Evolutionary conservation across 1,139 yeast species (phyloP).

Genomic region (Spencermartinsiella ligniputridi): DNA sequence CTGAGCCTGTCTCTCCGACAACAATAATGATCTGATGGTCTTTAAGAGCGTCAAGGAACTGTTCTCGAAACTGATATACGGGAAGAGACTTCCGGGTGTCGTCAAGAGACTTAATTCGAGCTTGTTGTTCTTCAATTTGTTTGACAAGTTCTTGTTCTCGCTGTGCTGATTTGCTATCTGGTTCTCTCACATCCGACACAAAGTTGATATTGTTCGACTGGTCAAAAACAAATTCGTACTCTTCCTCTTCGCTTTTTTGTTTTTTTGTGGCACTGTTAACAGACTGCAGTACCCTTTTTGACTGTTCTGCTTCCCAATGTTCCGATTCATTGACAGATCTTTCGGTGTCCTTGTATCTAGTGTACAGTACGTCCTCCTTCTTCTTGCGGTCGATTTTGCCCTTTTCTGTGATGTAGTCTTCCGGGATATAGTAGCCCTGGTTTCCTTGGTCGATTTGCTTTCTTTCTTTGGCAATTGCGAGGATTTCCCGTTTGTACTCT

Average conservation of each 20-base stretch:
- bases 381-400: conserved; percentile 52
- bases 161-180: conserved; percentile 18
- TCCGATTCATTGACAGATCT: conserved; percentile 37
- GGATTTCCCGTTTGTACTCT: conserved; percentile 46
- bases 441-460: conserved; percentile 30
- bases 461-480: conserved; percentile 41
- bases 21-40: conserved; percentile 74
- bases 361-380: conserved; percentile 41
- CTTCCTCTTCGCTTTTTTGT: conserved; percentile 35
- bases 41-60: conserved; percentile 58
- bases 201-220: conserved; percentile 69
- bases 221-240: conserved; percentile 82
- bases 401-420: conserved; percentile 48
- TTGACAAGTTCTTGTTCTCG: conserved; percentile 32
- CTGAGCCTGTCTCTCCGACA: conserved; percentile 98
- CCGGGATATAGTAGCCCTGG: conserved; percentile 50
- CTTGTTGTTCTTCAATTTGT: conserved; percentile 41
- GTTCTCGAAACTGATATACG: conserved; percentile 59
- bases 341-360: conserved; percentile 32
- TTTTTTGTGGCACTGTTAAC: not conserved
- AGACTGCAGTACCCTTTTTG: conserved; percentile 41
- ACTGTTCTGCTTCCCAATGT: conserved; percentile 65
- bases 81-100: conserved; percentile 66
- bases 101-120: conserved; percentile 40
- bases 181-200: conserved; percentile 38